Base-by-base conservation (phyloP, 352 stramenopile genomes). In the Phytopythium kandeliae region DNA sequence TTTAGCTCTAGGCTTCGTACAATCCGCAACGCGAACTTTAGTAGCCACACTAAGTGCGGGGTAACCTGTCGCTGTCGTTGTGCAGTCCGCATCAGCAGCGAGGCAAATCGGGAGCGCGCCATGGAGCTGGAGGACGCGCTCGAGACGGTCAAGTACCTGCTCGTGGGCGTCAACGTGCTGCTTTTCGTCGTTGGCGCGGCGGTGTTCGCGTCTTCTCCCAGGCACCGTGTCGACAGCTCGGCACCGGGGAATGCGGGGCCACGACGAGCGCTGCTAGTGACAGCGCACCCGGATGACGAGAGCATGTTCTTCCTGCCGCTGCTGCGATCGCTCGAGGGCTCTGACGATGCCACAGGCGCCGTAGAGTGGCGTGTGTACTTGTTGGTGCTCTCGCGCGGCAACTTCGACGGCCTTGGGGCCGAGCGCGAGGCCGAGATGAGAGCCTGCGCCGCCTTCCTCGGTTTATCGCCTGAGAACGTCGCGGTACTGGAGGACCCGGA, bases 221-320 rank as follows among this genome's bases (percentile, higher is more conserved):
- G 21, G n/a, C 26, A 1, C 16, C 37, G 45, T 31, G 24, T 9
- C 4, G 28, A 31, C 28, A 9, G 6, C 13, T 45, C 52, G 10
- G 51, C 58, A 2, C 31, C 41, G 25, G 33, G 26, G 15, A 21
- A 24, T 13, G 26, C 55, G 19, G 36, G 58, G n/a, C 47, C 57
- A 8, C 87, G 85, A 42, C 63, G 58, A 2, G 78, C 80, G 50
- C 57, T 93, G 48, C 56, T 98, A 10, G 84, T 98, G 38, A 97
- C 88, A 9, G 92, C 94, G n/a, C 95, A 98, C 71, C 95, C 95
- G 37, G 95, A 98, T 58, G 95, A 98, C 63, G 95, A 98, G 69
- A 96, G 86, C 66, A 98, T 98, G 94, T 98, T 98, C 63, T 98
- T 98, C 73, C 41, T 98, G 53, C 95, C 95, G 4, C 78, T 97